Base-by-base conservation (phyloP, 352 stramenopile species). In the Halophytophthora polymorphica region DNA sequence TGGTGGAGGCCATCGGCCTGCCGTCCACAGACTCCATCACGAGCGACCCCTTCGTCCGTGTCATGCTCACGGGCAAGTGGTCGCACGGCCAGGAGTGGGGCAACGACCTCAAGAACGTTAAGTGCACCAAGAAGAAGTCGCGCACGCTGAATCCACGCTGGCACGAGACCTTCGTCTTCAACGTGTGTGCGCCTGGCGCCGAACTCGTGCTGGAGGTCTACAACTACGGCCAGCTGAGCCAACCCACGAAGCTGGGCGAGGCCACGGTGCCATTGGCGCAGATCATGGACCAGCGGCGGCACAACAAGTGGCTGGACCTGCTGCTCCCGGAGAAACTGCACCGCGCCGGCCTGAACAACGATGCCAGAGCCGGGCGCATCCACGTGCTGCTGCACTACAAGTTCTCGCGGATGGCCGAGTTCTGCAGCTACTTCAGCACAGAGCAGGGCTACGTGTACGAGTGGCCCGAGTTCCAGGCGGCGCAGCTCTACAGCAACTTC, bases 101-200 rank as follows among this genome's bases (percentile, higher is more conserved):
- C 1, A 84, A 82, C 38, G 80, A 93, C 39, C 67, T 91, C 50
- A 86, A 88, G 61, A 89, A 73, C 42, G 65, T 77, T 60, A 88
- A 88, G 52, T 90, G 81, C 53, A 93, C 83, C 8, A 93, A 93
- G 67, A 89, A 89, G 40, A 93, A 91, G 61, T 90, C 78, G 25
- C 80, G 83, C 36, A 93, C 83, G 36, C 69, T 93, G 23, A 93
- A 93, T 46, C 83, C 83, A 23, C 83, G 83, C 22, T 93, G 83
- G 83, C 83, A 93, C 50, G 83, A 93, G 51, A 93, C 78, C 10
- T 93, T 93, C 40, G 83, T 93, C 35, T 93, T 91, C 61, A 93
- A 93, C 51, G 83, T 93, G 28, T 93, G 80, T 43, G 83, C 83
- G 4, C 83, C 83, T 4, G 83, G 83, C n/a, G 83, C 83, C 0